These are phyloP conservation scores for Handroanthus guayacan DNA, from an alignment of 257 asterid genomes.

Conservation along the genomic window DNA sequence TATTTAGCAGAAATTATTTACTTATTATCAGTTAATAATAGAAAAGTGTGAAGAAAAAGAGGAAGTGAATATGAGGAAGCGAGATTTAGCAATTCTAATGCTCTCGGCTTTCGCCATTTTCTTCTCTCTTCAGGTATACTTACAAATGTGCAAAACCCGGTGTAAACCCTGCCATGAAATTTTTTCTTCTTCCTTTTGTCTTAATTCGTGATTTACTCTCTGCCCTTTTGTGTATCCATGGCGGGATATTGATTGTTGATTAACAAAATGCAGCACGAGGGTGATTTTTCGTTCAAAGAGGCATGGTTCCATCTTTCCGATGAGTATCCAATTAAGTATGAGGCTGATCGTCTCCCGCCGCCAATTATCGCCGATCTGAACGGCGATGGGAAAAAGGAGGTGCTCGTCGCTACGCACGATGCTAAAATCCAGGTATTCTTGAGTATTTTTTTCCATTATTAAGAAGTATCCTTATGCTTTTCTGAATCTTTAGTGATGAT, in stretches of 20 bases:
- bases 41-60: not conserved
- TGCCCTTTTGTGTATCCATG: not conserved
- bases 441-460: slow-evolving; percentile 1
- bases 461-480: not conserved
- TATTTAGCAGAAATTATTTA: slow-evolving; percentile 12
- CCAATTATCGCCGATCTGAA: slow-evolving; percentile 95
- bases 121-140: slow-evolving; percentile 91
- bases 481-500: not conserved
- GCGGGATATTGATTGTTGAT: slow-evolving; percentile 19
- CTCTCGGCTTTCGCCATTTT: slow-evolving; percentile 98
- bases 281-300: slow-evolving; percentile 95
- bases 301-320: slow-evolving; percentile 94
- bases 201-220: not conserved
- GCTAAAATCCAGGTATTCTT: slow-evolving; percentile 83
- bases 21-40: not conserved
- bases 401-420: slow-evolving; percentile 95
- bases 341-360: slow-evolving; percentile 94
- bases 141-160: slow-evolving; percentile 20
- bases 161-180: slow-evolving; percentile 34
- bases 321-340: slow-evolving; percentile 91
- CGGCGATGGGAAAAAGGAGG: slow-evolving; percentile 93
- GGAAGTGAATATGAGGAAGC: slow-evolving; percentile 78
- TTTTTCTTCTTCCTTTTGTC: not conserved
- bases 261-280: slow-evolving; percentile 78
- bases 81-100: slow-evolving; percentile 91